A percentile compares a stretch with the other conserved stretches of the same genome.
phyloP scores from a whole-genome alignment of 805 yeast genomes.

The Lipomyces mesembrius region DNA sequence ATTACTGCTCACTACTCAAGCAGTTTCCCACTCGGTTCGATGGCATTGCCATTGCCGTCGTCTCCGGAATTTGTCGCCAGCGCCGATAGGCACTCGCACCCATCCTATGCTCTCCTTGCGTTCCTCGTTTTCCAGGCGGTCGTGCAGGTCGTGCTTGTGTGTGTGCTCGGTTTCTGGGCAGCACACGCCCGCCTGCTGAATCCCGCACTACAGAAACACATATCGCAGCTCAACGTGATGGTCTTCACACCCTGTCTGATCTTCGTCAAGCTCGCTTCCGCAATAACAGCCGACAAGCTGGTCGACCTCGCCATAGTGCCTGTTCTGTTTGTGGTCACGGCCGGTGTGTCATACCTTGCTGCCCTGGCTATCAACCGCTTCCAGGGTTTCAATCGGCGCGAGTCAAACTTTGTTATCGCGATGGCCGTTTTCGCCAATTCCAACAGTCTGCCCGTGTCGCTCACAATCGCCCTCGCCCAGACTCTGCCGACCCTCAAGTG shows the following conservation, averaged over 20 bases:
- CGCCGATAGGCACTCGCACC: slow-evolving; percentile 24
- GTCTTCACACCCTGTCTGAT: slow-evolving; percentile 94
- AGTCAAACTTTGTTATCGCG: slow-evolving; percentile 89
- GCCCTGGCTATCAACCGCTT: slow-evolving; percentile 60
- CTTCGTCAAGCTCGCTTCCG: slow-evolving; percentile 73
- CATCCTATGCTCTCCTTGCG: slow-evolving; percentile 48
- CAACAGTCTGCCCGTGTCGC: slow-evolving; percentile 90
- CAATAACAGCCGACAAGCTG: slow-evolving; percentile 73
- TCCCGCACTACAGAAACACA: slow-evolving; percentile 73
- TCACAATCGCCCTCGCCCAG: slow-evolving; percentile 70
- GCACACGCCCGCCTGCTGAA: slow-evolving; percentile 73
- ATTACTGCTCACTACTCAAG: background rate
- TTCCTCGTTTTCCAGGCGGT: slow-evolving; percentile 90
- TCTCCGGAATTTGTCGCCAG: slow-evolving; percentile 1
- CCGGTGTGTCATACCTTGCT: slow-evolving; percentile 70
- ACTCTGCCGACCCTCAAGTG: slow-evolving; percentile 62
- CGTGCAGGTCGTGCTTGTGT: slow-evolving; percentile 82
- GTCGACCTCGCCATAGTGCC: slow-evolving; percentile 85
- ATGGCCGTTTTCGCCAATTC: slow-evolving; percentile 97
- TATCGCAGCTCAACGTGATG: slow-evolving; percentile 82
- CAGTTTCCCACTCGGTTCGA: slow-evolving; percentile 6
- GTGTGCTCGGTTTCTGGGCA: slow-evolving; percentile 84
- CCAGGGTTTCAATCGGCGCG: slow-evolving; percentile 68
- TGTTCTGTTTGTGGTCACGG: slow-evolving; percentile 77
- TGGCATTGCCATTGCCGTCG: background rate